Evolutionary conservation across 257 asterid genomes (phyloP), one percentile per base, ranked within the genome.

Genomic region (Solanum etuberosum): DNA sequence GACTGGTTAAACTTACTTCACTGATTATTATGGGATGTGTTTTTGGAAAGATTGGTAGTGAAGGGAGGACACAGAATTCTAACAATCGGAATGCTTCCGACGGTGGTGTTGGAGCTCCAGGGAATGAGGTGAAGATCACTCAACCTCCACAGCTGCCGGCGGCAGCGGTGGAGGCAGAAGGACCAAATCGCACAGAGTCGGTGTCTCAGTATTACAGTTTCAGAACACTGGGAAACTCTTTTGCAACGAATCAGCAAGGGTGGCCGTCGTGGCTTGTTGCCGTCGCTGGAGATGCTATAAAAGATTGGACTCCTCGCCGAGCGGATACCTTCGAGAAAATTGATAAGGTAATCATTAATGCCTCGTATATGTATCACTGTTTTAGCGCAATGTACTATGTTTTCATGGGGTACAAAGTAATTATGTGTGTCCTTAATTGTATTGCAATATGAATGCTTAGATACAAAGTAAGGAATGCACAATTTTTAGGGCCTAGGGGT

Each of bases 221-320:
- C 18, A 72, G 73, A 37, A 72, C 29, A 54, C 51, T 14, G 31
- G 88, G 57, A 13, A 54, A 37, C 16, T 35, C 51, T 10, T 83
- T 65, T 31, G 31, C 82, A 31, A 86, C 86, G 14, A 88, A 90
- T 51, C 91, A 88, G 61, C 94, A 92, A 86, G 94, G 88, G 40
- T 96, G 99, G 99, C 98, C 99, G 43, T 14, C 95, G 83, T 96
- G 99, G 99, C 96, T 96, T 0, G 88, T 90, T 14, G 94, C 92
- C 7, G 98, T 93, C 15, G 97, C 95, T 80, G 99, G 99, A 6
- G 92, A 92, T 85, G 97, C 92, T 74, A 93, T 96, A 88, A 92
- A 91, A 89, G 94, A 93, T 83, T 96, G 98, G 98, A 91, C 90
- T 37, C 99, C 99, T 25, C 94, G 99, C 84, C 95, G 98, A 34